Evolutionary conservation across 306 rosid genomes (phyloP), one percentile per base, ranked within the genome.

Genomic region (Sophora flavescens): DNA sequence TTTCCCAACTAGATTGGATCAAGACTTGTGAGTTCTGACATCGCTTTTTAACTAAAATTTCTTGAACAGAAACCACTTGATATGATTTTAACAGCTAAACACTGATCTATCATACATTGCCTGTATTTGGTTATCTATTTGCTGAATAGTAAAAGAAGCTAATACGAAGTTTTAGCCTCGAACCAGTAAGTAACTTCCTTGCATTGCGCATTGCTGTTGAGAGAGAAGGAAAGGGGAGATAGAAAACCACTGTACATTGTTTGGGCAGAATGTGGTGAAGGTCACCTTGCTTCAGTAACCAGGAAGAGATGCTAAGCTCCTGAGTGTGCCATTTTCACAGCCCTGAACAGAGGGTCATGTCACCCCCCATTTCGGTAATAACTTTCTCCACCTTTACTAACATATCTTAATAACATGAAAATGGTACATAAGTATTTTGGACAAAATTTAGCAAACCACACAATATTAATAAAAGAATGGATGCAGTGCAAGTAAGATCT

Each of bases 321-420:
- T 63, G 1, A 4, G 58, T 70, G 70, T 58, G 69, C 74, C 69
- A 45, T 68, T 52, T 59, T 63, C 85, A 83, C 47, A 60, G 65
- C 70, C 74, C 54, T 6, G 65, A 30, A 64, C 52, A 89, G 77
- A 88, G 75, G 38, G 80, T 47, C 88, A 85, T 72, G 78, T 78
- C 93, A 63, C 85, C 92, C 32, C 91, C 97, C 10, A 94, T 75
- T 77, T 92, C 96, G 66, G 56, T 8, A 60, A 94, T 84, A 45
- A 91, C 87, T 90, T 77, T 89, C 89, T 94, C 97, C 83, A 94
- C 98, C 80, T 82, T 88, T 13, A 73, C 68, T 88, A 94, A 83
- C 90, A 94, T 92, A 87, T 92, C 98, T 30, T 94, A 85, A 63
- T 3, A 42, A 70, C 28, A 63, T 42, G 13, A 82, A 70, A 78